Percentiles rank a stretch among this genome's conserved stretches.
phyloP scores from a whole-genome alignment of 2,329 filamentous ascomycete species.

The Fusarium miscanthi region DNA sequence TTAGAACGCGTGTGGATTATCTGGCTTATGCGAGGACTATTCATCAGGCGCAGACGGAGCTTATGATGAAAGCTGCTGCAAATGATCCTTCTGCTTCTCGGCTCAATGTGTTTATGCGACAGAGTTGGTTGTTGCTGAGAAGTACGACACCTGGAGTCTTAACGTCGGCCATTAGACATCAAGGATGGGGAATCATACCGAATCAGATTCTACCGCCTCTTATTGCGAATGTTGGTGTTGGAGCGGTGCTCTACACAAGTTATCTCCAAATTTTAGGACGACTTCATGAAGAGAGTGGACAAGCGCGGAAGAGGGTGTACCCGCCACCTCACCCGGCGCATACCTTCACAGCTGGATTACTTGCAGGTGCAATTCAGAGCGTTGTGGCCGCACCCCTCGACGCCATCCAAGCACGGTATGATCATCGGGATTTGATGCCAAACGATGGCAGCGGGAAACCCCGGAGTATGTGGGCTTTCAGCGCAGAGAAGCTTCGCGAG shows the following conservation, averaged over 20 bases:
- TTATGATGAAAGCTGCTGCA: constrained; percentile 52
- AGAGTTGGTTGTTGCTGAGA: constrained; percentile 63
- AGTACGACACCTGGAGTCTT: constrained; percentile 77
- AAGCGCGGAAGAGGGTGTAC: constrained; percentile 70
- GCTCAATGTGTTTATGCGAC: constrained; percentile 50
- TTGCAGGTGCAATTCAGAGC: constrained; percentile 77
- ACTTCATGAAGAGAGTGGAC: constrained; percentile 72
- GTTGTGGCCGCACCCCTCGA: constrained; percentile 79
- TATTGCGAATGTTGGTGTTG: constrained; percentile 78
- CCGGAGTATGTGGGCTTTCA: constrained; percentile 79
- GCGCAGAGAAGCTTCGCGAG: constrained; percentile 70
- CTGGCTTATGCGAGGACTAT: constrained; percentile 67
- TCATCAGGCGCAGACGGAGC: constrained; percentile 58
- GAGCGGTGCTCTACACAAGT: constrained; percentile 78
- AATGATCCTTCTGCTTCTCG: constrained; percentile 50
- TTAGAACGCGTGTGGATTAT: constrained; percentile 89
- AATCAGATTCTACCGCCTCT: constrained; percentile 82
- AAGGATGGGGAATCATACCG: constrained; percentile 79
- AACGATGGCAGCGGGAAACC: constrained; percentile 55
- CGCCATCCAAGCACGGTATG: constrained; percentile 79
- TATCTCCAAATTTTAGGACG: constrained; percentile 76
- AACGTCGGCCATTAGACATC: constrained; percentile 72
- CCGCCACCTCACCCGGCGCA: constrained; percentile 72
- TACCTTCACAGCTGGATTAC: constrained; percentile 76
- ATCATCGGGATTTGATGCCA: constrained; percentile 63